Conservation (phyloP, 129 eudicot species). For the Artemisia argyi region DNA sequence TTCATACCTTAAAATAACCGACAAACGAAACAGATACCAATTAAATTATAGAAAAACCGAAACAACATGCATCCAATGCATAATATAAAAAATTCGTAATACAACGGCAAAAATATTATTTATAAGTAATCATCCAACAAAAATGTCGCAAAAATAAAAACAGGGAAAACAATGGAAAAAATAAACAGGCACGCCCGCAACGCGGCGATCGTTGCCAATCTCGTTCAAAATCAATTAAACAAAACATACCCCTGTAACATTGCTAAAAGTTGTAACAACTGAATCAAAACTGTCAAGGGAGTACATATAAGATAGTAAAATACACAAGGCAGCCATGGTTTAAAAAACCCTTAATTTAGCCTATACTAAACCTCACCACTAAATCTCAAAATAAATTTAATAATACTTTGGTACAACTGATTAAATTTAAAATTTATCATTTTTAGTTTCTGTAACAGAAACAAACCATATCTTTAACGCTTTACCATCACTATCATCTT, state of each 20-base stretch:
- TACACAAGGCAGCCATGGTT: conserved; percentile 17
- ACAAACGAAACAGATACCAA: too few species aligned
- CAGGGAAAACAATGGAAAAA: too few species aligned
- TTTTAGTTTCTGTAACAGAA: too few species aligned
- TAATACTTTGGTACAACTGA: conserved; percentile 8
- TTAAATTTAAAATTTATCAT: neutral
- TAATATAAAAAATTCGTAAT: too few species aligned
- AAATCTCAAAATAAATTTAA: conserved; percentile 19
- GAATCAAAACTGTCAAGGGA: neutral
- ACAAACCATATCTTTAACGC: conserved; percentile 3
- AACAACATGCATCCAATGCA: too few species aligned
- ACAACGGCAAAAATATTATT: too few species aligned
- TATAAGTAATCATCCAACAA: too few species aligned
- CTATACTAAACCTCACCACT: conserved; percentile 23
- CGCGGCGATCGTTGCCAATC: too few species aligned
- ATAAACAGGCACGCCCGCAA: too few species aligned
- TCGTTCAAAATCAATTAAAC: neutral
- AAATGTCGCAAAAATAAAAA: too few species aligned
- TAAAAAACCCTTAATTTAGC: conserved; percentile 13
- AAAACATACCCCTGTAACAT: neutral
- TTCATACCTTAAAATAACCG: too few species aligned
- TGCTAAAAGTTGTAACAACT: neutral
- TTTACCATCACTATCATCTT: conserved; percentile 3
- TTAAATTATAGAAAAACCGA: too few species aligned
- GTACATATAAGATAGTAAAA: neutral